These are phyloP conservation scores for Eutrema heterophyllum DNA, from an alignment of 345 rosid genomes.

Conservation along the genomic window DNA sequence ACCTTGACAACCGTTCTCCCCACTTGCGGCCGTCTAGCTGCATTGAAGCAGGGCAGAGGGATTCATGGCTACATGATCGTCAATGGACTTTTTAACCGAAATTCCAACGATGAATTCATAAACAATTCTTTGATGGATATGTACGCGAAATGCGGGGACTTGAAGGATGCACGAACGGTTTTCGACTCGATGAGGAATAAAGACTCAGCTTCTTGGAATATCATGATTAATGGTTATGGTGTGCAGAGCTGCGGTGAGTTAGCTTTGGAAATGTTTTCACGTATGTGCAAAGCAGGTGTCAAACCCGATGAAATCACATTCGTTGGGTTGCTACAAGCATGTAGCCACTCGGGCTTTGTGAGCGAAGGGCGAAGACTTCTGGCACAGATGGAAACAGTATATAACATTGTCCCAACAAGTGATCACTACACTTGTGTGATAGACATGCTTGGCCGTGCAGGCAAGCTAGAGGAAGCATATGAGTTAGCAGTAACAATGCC, in stretches of 20 bases:
- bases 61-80: slow-evolving; percentile 46
- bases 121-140: slow-evolving; percentile 50
- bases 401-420: slow-evolving; percentile 46
- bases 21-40: slow-evolving; percentile 54
- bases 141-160: slow-evolving; percentile 61
- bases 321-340: slow-evolving; percentile 52
- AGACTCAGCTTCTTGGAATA: slow-evolving; percentile 65
- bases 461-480: slow-evolving; percentile 54
- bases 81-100: slow-evolving; percentile 37
- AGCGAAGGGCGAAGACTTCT: slow-evolving; percentile 40
- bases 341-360: slow-evolving; percentile 60
- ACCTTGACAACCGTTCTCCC: slow-evolving; percentile 55
- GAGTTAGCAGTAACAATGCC: slow-evolving; percentile 44
- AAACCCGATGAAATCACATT: slow-evolving; percentile 57
- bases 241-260: slow-evolving; percentile 46
- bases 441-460: slow-evolving; percentile 74
- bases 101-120: slow-evolving; percentile 27
- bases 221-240: slow-evolving; percentile 57
- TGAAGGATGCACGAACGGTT: slow-evolving; percentile 46
- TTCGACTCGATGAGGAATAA: slow-evolving; percentile 39
- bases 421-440: slow-evolving; percentile 62
- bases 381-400: slow-evolving; percentile 38
- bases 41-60: slow-evolving; percentile 47
- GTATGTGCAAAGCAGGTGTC: slow-evolving; percentile 35
- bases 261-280: slow-evolving; percentile 49